A percentile compares a stretch with the other conserved stretches of the same genome.
Conservation (phyloP, 352 stramenopile species). For the Peronospora farinosa region DNA sequence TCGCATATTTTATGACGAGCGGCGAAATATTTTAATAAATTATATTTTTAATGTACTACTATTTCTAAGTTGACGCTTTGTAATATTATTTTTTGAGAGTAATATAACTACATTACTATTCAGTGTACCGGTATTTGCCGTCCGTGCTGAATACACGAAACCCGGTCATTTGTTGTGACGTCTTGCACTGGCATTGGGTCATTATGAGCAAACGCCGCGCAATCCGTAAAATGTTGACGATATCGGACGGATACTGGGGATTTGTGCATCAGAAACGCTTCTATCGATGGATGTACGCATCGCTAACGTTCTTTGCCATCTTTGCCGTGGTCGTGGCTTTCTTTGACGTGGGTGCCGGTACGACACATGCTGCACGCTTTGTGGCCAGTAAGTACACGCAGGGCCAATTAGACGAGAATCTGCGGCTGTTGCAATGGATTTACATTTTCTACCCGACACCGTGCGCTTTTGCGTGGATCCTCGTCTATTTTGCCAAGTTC, state of each 20-base stretch:
- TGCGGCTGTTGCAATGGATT: constrained; percentile 62
- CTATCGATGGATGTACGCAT: constrained; percentile 65
- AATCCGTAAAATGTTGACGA: constrained; percentile 58
- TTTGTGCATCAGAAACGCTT: constrained; percentile 72
- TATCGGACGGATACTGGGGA: constrained; percentile 74
- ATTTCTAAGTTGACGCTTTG: too few relatives aligned
- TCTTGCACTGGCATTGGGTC: neutral
- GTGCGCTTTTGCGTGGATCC: constrained; percentile 56
- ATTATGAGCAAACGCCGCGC: constrained; percentile 59
- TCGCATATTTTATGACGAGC: too few relatives aligned
- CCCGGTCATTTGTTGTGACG: neutral
- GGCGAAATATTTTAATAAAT: too few relatives aligned
- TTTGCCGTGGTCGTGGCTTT: constrained; percentile 72
- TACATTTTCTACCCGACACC: constrained; percentile 71
- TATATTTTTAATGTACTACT: too few relatives aligned
- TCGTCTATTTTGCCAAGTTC: constrained; percentile 81
- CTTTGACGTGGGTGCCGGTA: constrained; percentile 61
- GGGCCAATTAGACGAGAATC: constrained; percentile 62
- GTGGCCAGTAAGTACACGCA: constrained; percentile 47
- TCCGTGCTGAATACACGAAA: constrained; percentile 7
- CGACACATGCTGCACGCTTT: constrained; percentile 41
- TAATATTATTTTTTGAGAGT: too few relatives aligned
- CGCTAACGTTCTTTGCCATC: constrained; percentile 68
- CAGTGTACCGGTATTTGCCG: too few relatives aligned
- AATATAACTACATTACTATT: too few relatives aligned